Base-by-base conservation (phyloP, 106 monocot genomes). In the Dendrobium chrysotoxum region DNA sequence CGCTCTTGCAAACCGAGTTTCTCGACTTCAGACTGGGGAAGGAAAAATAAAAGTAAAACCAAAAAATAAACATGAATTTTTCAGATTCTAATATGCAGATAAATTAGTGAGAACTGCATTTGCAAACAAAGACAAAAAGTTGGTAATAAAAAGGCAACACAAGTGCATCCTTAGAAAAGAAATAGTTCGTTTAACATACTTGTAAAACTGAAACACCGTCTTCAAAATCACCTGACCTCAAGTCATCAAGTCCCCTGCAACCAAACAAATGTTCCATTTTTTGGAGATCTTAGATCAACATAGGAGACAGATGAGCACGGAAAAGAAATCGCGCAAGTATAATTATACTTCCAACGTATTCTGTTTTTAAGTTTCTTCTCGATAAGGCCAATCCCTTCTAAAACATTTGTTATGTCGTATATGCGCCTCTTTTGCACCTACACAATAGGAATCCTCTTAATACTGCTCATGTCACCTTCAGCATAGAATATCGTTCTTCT, bases 361-460 rank as follows among this genome's bases (percentile, higher is more conserved):
- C 80, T 80, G 77, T 92, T 92, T 74, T 92, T 92, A 28, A 88
- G 82, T 79, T 82, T 87, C 88, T 92, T 92, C 82, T 92, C 92
- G 75, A 92, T 92, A 67, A 92, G 72, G 40, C 90, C 92, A 80
- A 88, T 88, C 75, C 92, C 92, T 86, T 92, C 92, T 53, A 92
- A 87, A 23, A 92, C 92, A 85, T 90, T 92, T 75, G 92, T 92
- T 53, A 92, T 92, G 40, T 92, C 92, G 88, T 92, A 92, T 78
- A 92, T 90, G 61, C 92, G 78, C 80, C 92, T 89, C 77, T 92
- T 92, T 81, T 92, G 92, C 40, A 90, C 92, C 92, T 92, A 66
- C 42, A 53, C 20, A 23, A 71, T 10, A 9, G 65, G 18, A 86
- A 57, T 23, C 4, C 9, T 70, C 35, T 20, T 61, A 61, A 61